phyloP scores from a whole-genome alignment of 2,329 filamentous ascomycete genomes.

The Graphilbum fragrans region DNA sequence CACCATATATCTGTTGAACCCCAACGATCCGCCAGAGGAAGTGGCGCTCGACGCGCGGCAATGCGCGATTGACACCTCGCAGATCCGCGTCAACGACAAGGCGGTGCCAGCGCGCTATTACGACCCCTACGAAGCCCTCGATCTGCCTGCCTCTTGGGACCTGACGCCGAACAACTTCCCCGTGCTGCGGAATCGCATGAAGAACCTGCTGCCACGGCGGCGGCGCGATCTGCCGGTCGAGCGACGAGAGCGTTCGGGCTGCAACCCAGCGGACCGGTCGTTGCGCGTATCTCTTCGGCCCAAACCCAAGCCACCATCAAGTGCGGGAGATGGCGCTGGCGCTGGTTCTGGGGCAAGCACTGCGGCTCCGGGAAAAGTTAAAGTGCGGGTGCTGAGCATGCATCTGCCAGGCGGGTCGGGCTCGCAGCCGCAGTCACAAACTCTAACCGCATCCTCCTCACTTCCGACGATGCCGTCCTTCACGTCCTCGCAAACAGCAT shows the following conservation, averaged over 20 bases:
- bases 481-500: too few species aligned
- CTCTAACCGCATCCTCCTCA: too few species aligned
- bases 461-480: neutral
- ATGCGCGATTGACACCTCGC: slow-evolving; percentile 41
- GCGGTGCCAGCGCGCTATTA: slow-evolving; percentile 32
- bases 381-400: neutral
- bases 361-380: neutral
- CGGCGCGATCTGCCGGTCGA: slow-evolving; percentile 42
- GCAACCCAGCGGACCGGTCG: slow-evolving; percentile 42
- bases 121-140: slow-evolving; percentile 57
- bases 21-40: slow-evolving; percentile 39
- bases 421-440: neutral
- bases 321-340: too few species aligned
- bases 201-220: slow-evolving; percentile 36
- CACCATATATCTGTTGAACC: slow-evolving; percentile 53
- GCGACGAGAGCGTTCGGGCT: slow-evolving; percentile 41
- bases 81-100: slow-evolving; percentile 38
- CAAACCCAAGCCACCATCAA: slow-evolving; percentile 11
- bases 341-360: neutral
- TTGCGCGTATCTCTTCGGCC: slow-evolving; percentile 28
- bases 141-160: slow-evolving; percentile 47
- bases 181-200: slow-evolving; percentile 56
- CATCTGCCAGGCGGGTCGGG: neutral
- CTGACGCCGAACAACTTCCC: slow-evolving; percentile 65
- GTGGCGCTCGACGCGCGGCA: slow-evolving; percentile 51